These are phyloP conservation scores for Pistacia vera DNA, from an alignment of 345 rosid species.

Conservation along the genomic window DNA sequence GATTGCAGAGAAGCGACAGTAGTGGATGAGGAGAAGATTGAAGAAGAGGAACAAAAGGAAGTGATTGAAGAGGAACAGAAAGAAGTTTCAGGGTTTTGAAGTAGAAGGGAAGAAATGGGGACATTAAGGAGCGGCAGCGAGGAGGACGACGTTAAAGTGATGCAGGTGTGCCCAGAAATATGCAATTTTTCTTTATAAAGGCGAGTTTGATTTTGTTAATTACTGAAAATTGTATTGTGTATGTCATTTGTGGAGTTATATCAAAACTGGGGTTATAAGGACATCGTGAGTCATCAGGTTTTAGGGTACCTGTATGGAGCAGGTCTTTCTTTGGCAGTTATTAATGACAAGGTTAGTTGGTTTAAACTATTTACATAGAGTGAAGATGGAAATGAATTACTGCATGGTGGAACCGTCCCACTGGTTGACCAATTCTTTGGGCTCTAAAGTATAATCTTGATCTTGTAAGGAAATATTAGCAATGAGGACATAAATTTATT, in stretches of 20 bases:
- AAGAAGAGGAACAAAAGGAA: slow-evolving; percentile 23
- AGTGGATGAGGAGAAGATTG: slow-evolving; percentile 44
- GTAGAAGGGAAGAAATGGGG: slow-evolving; percentile 29
- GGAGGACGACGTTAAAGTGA: slow-evolving; percentile 78
- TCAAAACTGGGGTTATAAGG: neutral
- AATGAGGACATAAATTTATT: too few species aligned
- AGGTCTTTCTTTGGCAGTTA: neutral
- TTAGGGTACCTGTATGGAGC: neutral
- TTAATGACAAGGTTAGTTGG: neutral
- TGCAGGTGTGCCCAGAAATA: slow-evolving; percentile 79
- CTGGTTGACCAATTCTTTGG: too few species aligned
- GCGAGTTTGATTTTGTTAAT: slow-evolving; percentile 35
- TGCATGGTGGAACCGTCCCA: neutral
- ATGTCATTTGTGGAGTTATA: neutral
- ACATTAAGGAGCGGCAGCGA: slow-evolving; percentile 74
- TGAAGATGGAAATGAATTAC: neutral
- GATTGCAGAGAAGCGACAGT: slow-evolving; percentile 57
- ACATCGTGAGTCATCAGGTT: neutral
- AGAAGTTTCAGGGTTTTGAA: slow-evolving; percentile 41
- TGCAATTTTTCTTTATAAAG: slow-evolving; percentile 39
- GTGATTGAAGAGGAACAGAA: slow-evolving; percentile 1
- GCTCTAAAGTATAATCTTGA: too few species aligned
- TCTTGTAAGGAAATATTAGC: neutral
- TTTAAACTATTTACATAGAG: neutral
- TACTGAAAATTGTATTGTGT: neutral